Evolutionary conservation across 352 stramenopile species (phyloP).

Genomic region (Phytophthora ohioensis): DNA sequence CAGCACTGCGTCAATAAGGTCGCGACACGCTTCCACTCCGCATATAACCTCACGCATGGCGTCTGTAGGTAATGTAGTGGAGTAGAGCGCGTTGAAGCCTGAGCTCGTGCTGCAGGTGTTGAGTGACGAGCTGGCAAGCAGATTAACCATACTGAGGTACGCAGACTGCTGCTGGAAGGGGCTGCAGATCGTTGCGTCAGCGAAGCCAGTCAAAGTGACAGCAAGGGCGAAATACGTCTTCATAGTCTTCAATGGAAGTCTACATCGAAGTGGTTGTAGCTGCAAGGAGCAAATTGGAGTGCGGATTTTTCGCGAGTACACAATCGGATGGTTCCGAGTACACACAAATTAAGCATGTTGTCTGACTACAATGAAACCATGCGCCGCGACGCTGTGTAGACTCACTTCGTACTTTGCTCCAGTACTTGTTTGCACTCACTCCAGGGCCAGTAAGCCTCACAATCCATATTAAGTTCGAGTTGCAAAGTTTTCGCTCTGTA

Average conservation of each 20-base stretch:
- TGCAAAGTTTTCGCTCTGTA: no score
- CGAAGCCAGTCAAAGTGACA: slow-evolving; percentile 17
- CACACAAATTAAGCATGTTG: no score
- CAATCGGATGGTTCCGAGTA: no score
- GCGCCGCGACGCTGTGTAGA: no score
- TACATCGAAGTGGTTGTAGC: not conserved
- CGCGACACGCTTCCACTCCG: slow-evolving; percentile 33
- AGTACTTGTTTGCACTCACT: no score
- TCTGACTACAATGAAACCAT: no score
- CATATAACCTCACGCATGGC: slow-evolving; percentile 43
- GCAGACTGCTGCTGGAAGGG: slow-evolving; percentile 16
- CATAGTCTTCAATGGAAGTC: slow-evolving; percentile 22
- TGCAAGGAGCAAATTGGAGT: slow-evolving; percentile 37
- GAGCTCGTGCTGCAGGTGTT: slow-evolving; percentile 23
- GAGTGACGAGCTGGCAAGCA: slow-evolving; percentile 33
- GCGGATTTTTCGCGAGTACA: no score
- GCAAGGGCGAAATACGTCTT: slow-evolving; percentile 31
- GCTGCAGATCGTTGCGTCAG: slow-evolving; percentile 28
- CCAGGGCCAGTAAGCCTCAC: no score
- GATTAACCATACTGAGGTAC: slow-evolving; percentile 38
- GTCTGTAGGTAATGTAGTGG: slow-evolving; percentile 33
- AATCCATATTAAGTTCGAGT: no score
- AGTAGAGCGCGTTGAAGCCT: slow-evolving; percentile 53
- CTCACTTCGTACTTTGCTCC: no score
- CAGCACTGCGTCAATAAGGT: slow-evolving; percentile 38